These are phyloP conservation scores for Suhomyces anneliseae DNA, from an alignment of 1,139 yeast genomes.

Conservation along the genomic window DNA sequence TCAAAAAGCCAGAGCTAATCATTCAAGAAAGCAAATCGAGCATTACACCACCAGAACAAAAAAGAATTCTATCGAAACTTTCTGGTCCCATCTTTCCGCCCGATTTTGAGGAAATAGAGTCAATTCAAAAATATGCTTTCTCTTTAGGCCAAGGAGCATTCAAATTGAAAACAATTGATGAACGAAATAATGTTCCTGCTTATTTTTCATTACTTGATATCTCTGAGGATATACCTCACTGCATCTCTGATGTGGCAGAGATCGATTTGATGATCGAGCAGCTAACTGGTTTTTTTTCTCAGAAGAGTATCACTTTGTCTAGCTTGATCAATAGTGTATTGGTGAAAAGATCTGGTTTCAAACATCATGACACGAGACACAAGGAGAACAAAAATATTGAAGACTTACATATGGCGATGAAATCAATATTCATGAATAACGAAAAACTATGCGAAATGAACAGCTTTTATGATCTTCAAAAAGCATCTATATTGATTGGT, in stretches of 20 bases:
- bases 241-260: constrained; percentile 37
- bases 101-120: constrained; percentile 14
- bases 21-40: not conserved
- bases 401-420: constrained; percentile 10
- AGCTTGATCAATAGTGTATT: constrained; percentile 12
- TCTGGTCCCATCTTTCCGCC: not conserved
- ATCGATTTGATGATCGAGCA: constrained; percentile 54
- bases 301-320: constrained; percentile 23
- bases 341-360: constrained; percentile 7
- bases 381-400: constrained; percentile 11
- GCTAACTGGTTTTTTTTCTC: constrained; percentile 35
- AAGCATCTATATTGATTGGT: constrained; percentile 24
- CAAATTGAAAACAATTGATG: constrained; percentile 8
- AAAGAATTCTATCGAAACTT: too few relatives aligned
- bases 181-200: constrained; percentile 1
- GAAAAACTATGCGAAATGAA: constrained; percentile 16
- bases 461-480: constrained; percentile 14
- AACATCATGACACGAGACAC: not conserved
- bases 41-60: too few relatives aligned
- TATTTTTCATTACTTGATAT: constrained; percentile 29
- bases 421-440: constrained; percentile 9
- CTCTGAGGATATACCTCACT: constrained; percentile 22
- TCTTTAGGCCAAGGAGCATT: constrained; percentile 28
- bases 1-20: not conserved
- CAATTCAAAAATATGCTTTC: constrained; percentile 33